Evolutionary conservation across 176 grass and related monocot genomes (phyloP).

Genomic region (Aechmea fasciata): DNA sequence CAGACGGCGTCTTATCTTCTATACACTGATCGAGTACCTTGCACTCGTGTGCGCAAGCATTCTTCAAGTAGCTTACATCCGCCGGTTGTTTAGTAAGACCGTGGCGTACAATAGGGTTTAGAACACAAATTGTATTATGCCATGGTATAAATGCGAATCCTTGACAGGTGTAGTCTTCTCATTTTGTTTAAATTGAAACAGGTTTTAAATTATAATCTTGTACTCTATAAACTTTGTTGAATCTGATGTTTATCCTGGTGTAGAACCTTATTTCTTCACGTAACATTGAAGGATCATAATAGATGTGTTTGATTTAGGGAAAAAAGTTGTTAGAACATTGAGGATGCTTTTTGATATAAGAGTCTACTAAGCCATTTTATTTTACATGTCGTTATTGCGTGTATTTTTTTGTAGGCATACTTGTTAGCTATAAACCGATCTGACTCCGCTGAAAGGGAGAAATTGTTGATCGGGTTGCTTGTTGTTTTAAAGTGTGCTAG

Average conservation of each 20-base stretch:
- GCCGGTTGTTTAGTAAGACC: constrained; percentile 81
- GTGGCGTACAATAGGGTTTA: constrained; percentile 90
- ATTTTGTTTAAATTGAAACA: background rate
- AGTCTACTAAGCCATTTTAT: no score
- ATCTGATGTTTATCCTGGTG: background rate
- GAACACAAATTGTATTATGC: background rate
- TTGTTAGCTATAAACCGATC: no score
- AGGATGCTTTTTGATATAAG: no score
- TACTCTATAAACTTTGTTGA: background rate
- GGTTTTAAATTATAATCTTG: background rate
- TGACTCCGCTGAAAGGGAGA: no score
- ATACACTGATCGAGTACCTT: constrained; percentile 67
- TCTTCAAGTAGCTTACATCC: constrained; percentile 84
- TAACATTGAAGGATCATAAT: no score
- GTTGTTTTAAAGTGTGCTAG: no score
- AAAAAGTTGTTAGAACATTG: no score
- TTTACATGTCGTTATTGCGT: no score
- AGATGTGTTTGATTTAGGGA: no score
- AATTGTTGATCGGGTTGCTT: no score
- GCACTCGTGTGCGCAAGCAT: constrained; percentile 64
- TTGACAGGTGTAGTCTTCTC: background rate
- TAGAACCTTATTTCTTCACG: background rate
- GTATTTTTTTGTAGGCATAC: no score
- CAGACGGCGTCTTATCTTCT: constrained; percentile 75
- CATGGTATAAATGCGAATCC: background rate